Percentiles rank a stretch among this genome's conserved stretches.
phyloP scores from a whole-genome alignment of 2,329 filamentous ascomycete genomes.

The Ascochyta koolunga region DNA sequence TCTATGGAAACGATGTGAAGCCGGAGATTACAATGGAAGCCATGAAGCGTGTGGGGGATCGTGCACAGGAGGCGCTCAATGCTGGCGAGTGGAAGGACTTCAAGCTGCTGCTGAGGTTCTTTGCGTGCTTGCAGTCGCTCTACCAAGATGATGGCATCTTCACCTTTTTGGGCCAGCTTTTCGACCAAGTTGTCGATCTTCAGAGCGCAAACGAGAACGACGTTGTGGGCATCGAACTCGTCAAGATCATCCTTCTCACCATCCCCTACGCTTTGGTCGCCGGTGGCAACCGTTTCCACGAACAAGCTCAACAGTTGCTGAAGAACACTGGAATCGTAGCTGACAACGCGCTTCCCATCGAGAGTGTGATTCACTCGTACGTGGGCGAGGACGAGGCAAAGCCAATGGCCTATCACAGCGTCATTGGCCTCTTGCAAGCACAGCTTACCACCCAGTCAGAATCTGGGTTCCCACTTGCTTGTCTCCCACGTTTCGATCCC shows the following conservation, averaged over 20 bases:
- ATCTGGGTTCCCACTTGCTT: slow-evolving; percentile 75
- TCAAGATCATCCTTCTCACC: slow-evolving; percentile 94
- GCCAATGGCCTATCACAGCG: slow-evolving; percentile 68
- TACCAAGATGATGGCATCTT: slow-evolving; percentile 87
- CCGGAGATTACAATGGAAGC: slow-evolving; percentile 75
- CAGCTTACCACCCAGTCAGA: slow-evolving; percentile 80
- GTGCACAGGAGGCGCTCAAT: slow-evolving; percentile 70
- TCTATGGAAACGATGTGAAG: slow-evolving; percentile 79
- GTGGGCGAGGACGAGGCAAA: slow-evolving; percentile 67
- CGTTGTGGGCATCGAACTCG: slow-evolving; percentile 80
- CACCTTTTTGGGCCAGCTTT: slow-evolving; percentile 84
- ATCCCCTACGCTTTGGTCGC: slow-evolving; percentile 79
- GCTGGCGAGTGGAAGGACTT: slow-evolving; percentile 85
- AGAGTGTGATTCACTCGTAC: slow-evolving; percentile 86
- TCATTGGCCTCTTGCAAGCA: slow-evolving; percentile 82
- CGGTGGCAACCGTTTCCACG: slow-evolving; percentile 55
- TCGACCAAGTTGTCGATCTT: slow-evolving; percentile 85
- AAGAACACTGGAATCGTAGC: slow-evolving; percentile 96
- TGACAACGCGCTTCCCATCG: slow-evolving; percentile 82
- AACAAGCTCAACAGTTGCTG: slow-evolving; percentile 76
- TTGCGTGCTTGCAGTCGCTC: slow-evolving; percentile 82
- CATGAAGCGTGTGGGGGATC: slow-evolving; percentile 65
- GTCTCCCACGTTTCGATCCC: slow-evolving; percentile 62
- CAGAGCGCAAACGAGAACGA: slow-evolving; percentile 94
- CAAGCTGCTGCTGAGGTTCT: slow-evolving; percentile 86